These are phyloP conservation scores for Pluteus cervinus DNA, from an alignment of 768 basidiomycete genomes.

Conservation along the genomic window DNA sequence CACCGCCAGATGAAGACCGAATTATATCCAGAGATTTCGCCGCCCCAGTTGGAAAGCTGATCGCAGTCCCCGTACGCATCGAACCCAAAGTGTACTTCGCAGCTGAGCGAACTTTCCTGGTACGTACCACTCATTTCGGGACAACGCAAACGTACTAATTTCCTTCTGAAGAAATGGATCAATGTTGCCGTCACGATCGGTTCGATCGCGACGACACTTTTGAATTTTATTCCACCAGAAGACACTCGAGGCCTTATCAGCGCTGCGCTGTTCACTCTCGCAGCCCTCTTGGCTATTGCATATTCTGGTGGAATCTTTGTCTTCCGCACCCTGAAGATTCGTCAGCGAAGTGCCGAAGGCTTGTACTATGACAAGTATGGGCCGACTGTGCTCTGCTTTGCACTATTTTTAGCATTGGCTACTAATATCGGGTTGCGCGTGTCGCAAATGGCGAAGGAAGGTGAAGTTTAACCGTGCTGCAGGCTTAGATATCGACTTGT, in stretches of 20 bases:
- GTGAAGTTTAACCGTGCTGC: too few relatives aligned
- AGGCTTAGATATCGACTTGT: too few relatives aligned
- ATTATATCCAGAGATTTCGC: constrained; percentile 61
- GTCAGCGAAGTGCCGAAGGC: constrained; percentile 68
- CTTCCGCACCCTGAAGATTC: constrained; percentile 64
- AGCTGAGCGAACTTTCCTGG: constrained; percentile 89
- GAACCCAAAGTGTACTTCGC: constrained; percentile 99
- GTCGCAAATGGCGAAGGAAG: constrained; percentile 58
- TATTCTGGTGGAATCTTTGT: constrained; percentile 83
- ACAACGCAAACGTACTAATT: constrained; percentile 6
- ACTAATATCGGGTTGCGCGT: constrained; percentile 72
- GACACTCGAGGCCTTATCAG: constrained; percentile 79
- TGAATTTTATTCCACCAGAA: constrained; percentile 75
- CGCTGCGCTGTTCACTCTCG: constrained; percentile 82
- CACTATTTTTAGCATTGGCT: constrained; percentile 62
- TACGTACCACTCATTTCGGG: constrained; percentile 33
- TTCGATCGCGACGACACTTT: constrained; percentile 81
- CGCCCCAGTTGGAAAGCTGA: constrained; percentile 83
- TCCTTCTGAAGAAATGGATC: constrained; percentile 69
- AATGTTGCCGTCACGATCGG: constrained; percentile 84
- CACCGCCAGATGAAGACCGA: constrained; percentile 37
- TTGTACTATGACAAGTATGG: constrained; percentile 89
- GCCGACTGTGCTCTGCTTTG: constrained; percentile 66
- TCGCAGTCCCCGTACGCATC: constrained; percentile 90
- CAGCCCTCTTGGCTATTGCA: constrained; percentile 82